These are phyloP conservation scores for Licmophora abbreviata DNA, from an alignment of 108 stramenopile species.

Conservation along the genomic window DNA sequence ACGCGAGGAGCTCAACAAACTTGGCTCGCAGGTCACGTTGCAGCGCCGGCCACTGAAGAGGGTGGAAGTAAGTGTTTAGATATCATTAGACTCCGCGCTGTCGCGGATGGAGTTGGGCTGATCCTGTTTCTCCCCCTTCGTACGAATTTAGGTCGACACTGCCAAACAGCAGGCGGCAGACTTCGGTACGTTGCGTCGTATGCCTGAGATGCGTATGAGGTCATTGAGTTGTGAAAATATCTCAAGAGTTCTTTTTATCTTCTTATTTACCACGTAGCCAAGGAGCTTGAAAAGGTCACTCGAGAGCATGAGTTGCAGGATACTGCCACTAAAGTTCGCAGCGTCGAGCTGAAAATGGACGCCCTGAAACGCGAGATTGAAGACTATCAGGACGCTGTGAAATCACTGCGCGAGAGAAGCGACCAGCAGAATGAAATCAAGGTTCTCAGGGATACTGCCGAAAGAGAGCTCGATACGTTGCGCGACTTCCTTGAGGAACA, in stretches of 20 bases:
- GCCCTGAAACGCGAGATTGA: constrained; percentile 42
- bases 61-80: too few species aligned
- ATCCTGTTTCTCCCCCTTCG: too few species aligned
- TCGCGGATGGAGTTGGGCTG: too few species aligned
- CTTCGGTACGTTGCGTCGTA: constrained; percentile 6
- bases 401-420: constrained; percentile 39
- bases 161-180: too few species aligned
- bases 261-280: constrained; percentile 7
- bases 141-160: too few species aligned
- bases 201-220: not conserved
- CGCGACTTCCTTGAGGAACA: constrained; percentile 13
- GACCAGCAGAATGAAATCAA: constrained; percentile 62
- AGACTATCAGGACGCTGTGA: constrained; percentile 48
- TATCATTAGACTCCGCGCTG: too few species aligned
- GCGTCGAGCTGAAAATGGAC: constrained; percentile 53
- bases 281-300: constrained; percentile 38
- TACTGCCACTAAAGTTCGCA: constrained; percentile 68
- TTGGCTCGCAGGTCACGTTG: too few species aligned
- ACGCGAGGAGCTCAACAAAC: too few species aligned
- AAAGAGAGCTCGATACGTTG: constrained; percentile 30
- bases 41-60: too few species aligned
- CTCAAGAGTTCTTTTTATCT: not conserved
- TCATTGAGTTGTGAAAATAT: not conserved
- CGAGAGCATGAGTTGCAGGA: constrained; percentile 44
- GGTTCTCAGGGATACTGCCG: constrained; percentile 52